These are phyloP conservation scores for Phytophthora tentaculata DNA, from an alignment of 352 stramenopile genomes.

Conservation along the genomic window DNA sequence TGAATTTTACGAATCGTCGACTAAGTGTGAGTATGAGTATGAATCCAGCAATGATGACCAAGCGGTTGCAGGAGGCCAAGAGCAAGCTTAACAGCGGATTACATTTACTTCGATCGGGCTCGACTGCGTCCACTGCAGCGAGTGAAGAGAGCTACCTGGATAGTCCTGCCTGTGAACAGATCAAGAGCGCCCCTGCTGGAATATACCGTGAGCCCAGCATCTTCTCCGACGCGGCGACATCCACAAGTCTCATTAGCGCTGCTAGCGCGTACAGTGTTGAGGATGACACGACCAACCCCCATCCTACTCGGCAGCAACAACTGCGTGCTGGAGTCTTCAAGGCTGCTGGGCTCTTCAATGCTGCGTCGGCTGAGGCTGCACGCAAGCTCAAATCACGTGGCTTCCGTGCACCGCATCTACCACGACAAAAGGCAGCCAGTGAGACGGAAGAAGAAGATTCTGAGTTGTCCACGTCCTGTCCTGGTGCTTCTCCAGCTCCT, in stretches of 20 bases:
- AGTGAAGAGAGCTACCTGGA: conserved; percentile 62
- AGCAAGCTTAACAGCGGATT: conserved; percentile 42
- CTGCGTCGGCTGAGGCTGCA: conserved; percentile 57
- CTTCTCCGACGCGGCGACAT: conserved; percentile 19
- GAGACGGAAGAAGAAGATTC: conserved; percentile 55
- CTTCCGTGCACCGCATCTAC: conserved; percentile 26
- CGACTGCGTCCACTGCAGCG: conserved; percentile 43
- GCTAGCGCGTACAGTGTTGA: conserved; percentile 13
- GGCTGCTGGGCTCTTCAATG: conserved; percentile 54
- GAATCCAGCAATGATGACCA: conserved; percentile 36
- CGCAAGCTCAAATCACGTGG: conserved; percentile 54
- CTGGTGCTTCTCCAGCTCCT: conserved; percentile 8
- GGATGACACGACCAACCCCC: not conserved
- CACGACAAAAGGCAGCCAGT: conserved; percentile 34
- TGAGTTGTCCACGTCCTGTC: conserved; percentile 19
- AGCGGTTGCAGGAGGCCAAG: conserved; percentile 38
- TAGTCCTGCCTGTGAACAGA: conserved; percentile 29
- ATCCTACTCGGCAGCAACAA: conserved; percentile 38
- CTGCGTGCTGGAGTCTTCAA: conserved; percentile 51
- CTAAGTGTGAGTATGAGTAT: conserved; percentile 39
- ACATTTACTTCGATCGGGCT: conserved; percentile 55
- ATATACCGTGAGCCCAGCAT: conserved; percentile 31
- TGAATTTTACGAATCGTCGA: conserved; percentile 36
- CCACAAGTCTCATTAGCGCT: conserved; percentile 19
- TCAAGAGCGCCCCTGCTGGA: conserved; percentile 27